Evolutionary conservation across 768 basidiomycete species (phyloP), one percentile per base, ranked within the genome.

Genomic region (Psilocybe sp.): DNA sequence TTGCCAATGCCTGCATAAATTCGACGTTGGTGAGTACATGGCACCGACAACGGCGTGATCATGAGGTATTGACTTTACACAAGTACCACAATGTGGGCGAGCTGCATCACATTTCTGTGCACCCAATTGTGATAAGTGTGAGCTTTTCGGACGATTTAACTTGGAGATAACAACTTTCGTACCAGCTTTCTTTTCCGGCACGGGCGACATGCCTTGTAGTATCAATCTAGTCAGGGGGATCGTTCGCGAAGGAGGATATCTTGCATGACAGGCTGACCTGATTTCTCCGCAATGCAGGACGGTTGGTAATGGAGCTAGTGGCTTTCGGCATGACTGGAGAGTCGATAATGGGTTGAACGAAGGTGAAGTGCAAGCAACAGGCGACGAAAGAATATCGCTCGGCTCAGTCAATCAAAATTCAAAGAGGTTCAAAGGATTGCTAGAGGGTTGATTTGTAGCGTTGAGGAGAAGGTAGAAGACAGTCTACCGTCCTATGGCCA

Each of bases 181-280:
- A 91, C 90, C 59, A 92, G 79, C 68, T 92, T 92, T 66, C 88
- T 75, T 67, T 84, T 90, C 55, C 90, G 84, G 70, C 90, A 92
- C 40, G 88, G 81, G 23, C 84, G 79, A 68, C 88, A 91, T 42
- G 89, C 88, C 87, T 89, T 53, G 18, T 44, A n/a, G 45, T 40
- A 35, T 33, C 46, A 52, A 47, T 51, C 34, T 33, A 14, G 16
- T 32, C 15, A 44, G 20, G 12, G 13, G 37, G 37, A 28, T 31
- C 13, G 19, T 32, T 19, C 9, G 14, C 32, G 18, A 45, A 19
- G 14, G 33, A 9, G 35, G 11, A 16, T 15, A 45, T 14, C 40
- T 20, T 18, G 16, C 33, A 38, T 15, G 14, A 28, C 23, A 28
- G 7, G 50, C 64, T 54, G 54, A 84, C 89, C 78, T 91, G 89